Percentiles rank a stretch among this genome's conserved stretches.
Evolutionary conservation across 306 rosid genomes (phyloP).

Genomic region (Pyrus pyrifolia): DNA sequence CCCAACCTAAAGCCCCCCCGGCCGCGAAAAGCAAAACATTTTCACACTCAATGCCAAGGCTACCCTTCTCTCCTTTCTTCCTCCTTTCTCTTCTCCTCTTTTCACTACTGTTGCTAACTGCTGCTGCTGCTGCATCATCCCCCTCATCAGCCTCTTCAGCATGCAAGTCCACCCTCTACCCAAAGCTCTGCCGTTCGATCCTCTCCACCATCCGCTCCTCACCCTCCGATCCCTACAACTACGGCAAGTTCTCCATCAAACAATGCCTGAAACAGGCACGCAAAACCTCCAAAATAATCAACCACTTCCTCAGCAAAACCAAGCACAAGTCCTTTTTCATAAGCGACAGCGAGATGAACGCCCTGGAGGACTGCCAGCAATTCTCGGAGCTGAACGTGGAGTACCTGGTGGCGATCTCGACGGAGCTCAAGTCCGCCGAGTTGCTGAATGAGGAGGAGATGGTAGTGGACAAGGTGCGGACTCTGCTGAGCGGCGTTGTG

Average conservation of each 20-base stretch:
- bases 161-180: conserved; percentile 58
- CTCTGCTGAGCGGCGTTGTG: conserved; percentile 59
- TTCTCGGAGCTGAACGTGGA: conserved; percentile 51
- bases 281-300: conserved; percentile 28
- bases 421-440: conserved; percentile 27
- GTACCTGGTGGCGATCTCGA: conserved; percentile 31
- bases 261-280: conserved; percentile 53
- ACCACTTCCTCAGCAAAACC: conserved; percentile 18
- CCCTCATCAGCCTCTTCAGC: conserved; percentile 23
- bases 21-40: background rate
- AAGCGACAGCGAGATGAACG: conserved; percentile 24
- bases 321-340: conserved; percentile 1
- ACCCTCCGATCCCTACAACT: conserved; percentile 54
- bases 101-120: background rate
- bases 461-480: conserved; percentile 33
- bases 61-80: background rate
- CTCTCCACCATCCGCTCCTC: conserved; percentile 43
- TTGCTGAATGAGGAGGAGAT: conserved; percentile 15
- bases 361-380: conserved; percentile 55
- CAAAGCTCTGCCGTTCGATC: conserved; percentile 74
- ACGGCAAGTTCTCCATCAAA: conserved; percentile 59
- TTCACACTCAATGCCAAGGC: background rate
- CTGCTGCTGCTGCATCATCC: background rate
- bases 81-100: background rate
- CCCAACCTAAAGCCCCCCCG: background rate